Percentiles rank a stretch among this genome's conserved stretches.
Conservation (phyloP, 2,329 filamentous ascomycete species). For the Pestalotiopsis sp. region DNA sequence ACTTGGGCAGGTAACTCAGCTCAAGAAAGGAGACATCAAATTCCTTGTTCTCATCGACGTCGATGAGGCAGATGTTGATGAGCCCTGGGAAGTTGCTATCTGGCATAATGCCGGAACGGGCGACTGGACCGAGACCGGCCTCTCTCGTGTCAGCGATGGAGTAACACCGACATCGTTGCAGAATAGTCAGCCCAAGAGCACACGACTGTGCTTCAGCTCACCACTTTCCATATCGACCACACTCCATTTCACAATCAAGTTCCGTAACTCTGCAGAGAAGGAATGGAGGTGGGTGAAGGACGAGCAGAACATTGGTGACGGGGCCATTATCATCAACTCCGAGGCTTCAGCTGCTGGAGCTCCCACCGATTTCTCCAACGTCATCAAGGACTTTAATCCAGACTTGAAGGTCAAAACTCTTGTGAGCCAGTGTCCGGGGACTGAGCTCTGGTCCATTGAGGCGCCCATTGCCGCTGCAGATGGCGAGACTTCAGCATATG, state of each 20-base stretch:
- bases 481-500: slow-evolving; percentile 60
- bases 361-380: slow-evolving; percentile 49
- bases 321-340: slow-evolving; percentile 58
- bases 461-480: slow-evolving; percentile 58
- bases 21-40: slow-evolving; percentile 49
- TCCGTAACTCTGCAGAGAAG: slow-evolving; percentile 53
- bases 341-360: slow-evolving; percentile 24
- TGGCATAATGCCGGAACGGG: slow-evolving; percentile 69
- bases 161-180: slow-evolving; percentile 56
- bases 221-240: slow-evolving; percentile 50
- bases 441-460: slow-evolving; percentile 71
- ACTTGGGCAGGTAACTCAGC: slow-evolving; percentile 72
- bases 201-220: slow-evolving; percentile 57
- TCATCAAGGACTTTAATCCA: slow-evolving; percentile 61
- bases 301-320: slow-evolving; percentile 65
- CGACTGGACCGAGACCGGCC: slow-evolving; percentile 56
- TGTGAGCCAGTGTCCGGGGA: slow-evolving; percentile 68
- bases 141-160: slow-evolving; percentile 31
- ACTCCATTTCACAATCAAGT: slow-evolving; percentile 73
- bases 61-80: slow-evolving; percentile 52
- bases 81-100: slow-evolving; percentile 72
- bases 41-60: slow-evolving; percentile 76
- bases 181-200: slow-evolving; percentile 32
- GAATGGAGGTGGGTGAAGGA: slow-evolving; percentile 75
- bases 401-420: slow-evolving; percentile 57